Evolutionary conservation across 768 basidiomycete genomes (phyloP), one percentile per base, ranked within the genome.

Genomic region (Boletus insuetus): DNA sequence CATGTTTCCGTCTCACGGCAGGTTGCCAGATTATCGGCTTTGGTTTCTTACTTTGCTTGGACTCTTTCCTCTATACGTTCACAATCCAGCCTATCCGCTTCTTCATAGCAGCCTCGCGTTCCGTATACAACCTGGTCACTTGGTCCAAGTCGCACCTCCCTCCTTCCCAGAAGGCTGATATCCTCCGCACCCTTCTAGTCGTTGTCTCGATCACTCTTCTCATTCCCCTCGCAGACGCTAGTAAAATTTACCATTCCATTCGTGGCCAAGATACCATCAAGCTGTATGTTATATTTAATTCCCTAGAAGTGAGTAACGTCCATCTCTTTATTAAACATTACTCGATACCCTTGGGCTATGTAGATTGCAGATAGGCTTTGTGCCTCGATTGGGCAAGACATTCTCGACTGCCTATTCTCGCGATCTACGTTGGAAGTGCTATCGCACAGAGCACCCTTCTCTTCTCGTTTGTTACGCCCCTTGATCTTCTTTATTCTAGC

Each of bases 201-300:
- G 67, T 87, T 1, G 68, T 86, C 26, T 90, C 94, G 0, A 80
- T 94, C 45, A 60, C 84, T 17, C 79, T 95, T 20, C 77, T 98
- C 6, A 79, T 85, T 34, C 86, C 89, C 2, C 79, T 94, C 39
- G 94, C 95, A 8, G 96, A 99, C 67, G 90, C 94, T 11, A 96
- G 94, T 73, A 94, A 95, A 76, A 96, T 99, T 61, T 99, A 99
- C 64, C 97, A 99, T 65, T 89, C 88, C 16, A 98, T 99, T 52
- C 86, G 97, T 20, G 96, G 95, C 0, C 97, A 98, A 72, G 97
- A 99, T 63, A 97, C 94, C 3, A 96, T 99, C 75, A 99, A 98
- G 75, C 74, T 99, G 46, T 98, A 98, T 75, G 97, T 99, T 56
- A 96, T 99, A 48, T 99, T 98, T 75, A 98, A 98, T 70, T 95